Conservation (phyloP, 441 rosid species). For the Metrosideros polymorpha region DNA sequence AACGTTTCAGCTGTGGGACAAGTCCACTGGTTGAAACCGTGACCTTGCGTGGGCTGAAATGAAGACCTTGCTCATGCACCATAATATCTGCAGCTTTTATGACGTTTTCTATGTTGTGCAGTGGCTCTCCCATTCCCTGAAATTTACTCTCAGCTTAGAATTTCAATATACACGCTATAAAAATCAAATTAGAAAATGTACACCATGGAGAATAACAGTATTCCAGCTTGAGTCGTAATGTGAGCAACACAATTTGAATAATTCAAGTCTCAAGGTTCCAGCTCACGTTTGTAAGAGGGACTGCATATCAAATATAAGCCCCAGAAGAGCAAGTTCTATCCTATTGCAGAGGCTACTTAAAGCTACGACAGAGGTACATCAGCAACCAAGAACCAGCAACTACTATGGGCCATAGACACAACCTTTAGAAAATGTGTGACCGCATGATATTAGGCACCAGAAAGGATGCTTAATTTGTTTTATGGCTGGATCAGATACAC, state of each 20-base stretch:
- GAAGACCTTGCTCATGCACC: conserved; percentile 87
- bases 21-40: conserved; percentile 92
- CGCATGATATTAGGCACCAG: not conserved
- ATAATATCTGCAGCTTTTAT: conserved; percentile 74
- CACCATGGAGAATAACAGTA: not conserved
- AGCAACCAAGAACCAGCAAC: not conserved
- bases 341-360: not conserved
- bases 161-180: not conserved
- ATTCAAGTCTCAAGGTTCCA: not conserved
- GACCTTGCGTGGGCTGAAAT: conserved; percentile 89
- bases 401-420: not conserved
- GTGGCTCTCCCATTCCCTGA: conserved; percentile 98
- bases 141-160: not conserved
- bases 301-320: not conserved
- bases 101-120: conserved; percentile 75
- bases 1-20: conserved; percentile 79
- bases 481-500: not conserved
- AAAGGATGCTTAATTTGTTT: not conserved
- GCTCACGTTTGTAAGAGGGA: not conserved
- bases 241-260: not conserved
- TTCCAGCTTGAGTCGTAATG: not conserved
- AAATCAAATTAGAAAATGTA: not conserved
- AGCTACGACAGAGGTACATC: not conserved
- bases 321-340: not conserved
- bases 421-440: not conserved